Evolutionary conservation across 2,329 filamentous ascomycete species (phyloP), one percentile per base, ranked within the genome.

Genomic region (Clonostachys sp.): DNA sequence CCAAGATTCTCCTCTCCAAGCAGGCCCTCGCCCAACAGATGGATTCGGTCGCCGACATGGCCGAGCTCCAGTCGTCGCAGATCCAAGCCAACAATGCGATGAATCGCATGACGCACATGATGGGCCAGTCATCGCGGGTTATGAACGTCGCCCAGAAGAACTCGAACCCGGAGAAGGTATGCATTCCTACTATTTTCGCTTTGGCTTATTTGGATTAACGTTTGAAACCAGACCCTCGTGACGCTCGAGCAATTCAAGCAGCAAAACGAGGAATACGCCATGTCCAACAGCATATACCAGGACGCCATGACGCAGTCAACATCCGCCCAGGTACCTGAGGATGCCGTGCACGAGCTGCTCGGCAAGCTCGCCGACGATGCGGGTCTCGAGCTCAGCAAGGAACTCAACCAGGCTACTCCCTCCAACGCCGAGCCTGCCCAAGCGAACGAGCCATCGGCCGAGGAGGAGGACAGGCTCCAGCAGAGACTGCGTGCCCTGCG

Each of bases 331-430:
- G 65, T 91, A 71, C 70, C 88, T 72, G 68, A 95, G 63, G 90
- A 95, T 56, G 89, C 91, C 55, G 89, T 95, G 3, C 90, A 95
- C 65, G 84, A 89, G 55, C 71, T 95, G 52, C 86, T 95, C 68
- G 86, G 82, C 53, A 87, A 95, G 69, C 81, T 94, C 41, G 90
- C 90, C 52, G 91, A 95, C 64, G 90, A 95, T 65, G 89, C 88
- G 10, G 91, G 91, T 46, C 81, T 96, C 45, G 87, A 94, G 66
- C 74, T 95, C 51, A 83, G 83, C 55, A 80, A 86, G 62, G 88
- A 94, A 68, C 83, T 95, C 53, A 77, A 71, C 58, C 64, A 73
- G 48, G 76, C 77, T 3, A 76, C 74, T 39, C 74, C 79, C 18
- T 74, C 75, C 53, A 78, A 74, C 57, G 74, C 75, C 24, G 83